Base-by-base conservation (phyloP, 805 yeast genomes). In the Yueomyces sinensis region DNA sequence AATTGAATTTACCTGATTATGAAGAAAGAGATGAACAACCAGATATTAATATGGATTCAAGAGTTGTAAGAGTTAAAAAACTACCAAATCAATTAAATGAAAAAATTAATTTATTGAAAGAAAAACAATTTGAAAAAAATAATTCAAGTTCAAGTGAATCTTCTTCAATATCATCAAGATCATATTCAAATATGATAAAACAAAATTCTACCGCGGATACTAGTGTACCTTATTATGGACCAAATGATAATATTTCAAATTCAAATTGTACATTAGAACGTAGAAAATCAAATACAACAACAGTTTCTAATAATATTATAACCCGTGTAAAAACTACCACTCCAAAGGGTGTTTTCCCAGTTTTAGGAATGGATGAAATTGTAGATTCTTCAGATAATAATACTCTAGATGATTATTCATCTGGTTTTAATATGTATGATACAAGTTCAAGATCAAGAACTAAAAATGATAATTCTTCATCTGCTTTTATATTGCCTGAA, bases 1-100 rank as follows among this genome's bases (percentile, higher is more conserved):
- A 62, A 31, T 59, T 81, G 50, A 66, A 75, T 18, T 62, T 82
- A 40, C 93, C 93, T 2, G 58, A 62, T 29, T 80, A 69, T 45
- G 89, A 78, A 29, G 74, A 74, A 35, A 67, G 74, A 44, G 93
- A 82, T 55, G 91, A 82, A 53, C 89, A 79, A 44, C 91, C 93
- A 3, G 81, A 78, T 46, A 57, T 79, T 39, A 76, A 75, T 45
- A 66, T 72, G 62, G 93, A 82, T 52, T 79, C 89, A 4, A 69
- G 91, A 59, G 89, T 82, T 9, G 80, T 81, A 2, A 66, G 82
- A 39, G 60, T 67, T 7, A 7, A 7, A 20, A 20, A 20, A 20
- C 40, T 53, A 27, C 42, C 24, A 5, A 29, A 30, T 20, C 7
- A 17, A 16, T 25, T 31, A 28, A 36, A 39, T 28, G 37, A 41